These are phyloP conservation scores for Colletotrichum magnum DNA, from an alignment of 2,329 filamentous ascomycete species.

Conservation along the genomic window DNA sequence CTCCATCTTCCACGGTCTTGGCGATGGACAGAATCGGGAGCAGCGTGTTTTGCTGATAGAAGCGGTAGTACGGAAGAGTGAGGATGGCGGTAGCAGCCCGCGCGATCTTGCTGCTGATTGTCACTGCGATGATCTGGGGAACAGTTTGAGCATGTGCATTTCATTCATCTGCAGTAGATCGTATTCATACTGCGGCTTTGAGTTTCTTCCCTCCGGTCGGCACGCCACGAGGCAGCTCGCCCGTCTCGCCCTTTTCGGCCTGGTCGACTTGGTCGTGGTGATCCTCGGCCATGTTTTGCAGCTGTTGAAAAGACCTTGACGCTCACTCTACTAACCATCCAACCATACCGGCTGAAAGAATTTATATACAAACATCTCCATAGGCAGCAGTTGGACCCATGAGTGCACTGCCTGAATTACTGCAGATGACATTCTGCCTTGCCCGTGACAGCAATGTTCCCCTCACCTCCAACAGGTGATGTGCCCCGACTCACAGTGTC, in stretches of 20 bases:
- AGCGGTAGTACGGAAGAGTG: constrained; percentile 46
- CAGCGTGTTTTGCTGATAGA: constrained; percentile 46
- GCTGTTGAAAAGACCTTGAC: background rate
- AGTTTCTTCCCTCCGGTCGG: constrained; percentile 30
- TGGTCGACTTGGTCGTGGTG: constrained; percentile 8
- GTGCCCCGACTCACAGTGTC: constrained; percentile 26
- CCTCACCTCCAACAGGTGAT: constrained; percentile 29
- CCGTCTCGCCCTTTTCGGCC: constrained; percentile 21
- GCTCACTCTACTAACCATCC: background rate
- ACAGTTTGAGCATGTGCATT: too few relatives aligned
- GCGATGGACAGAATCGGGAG: constrained; percentile 43
- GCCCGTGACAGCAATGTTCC: constrained; percentile 31
- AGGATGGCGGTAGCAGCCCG: constrained; percentile 38
- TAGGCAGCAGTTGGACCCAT: constrained; percentile 9
- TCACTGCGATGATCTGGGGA: constrained; percentile 30
- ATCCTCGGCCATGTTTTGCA: constrained; percentile 18
- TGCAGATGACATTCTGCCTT: constrained; percentile 32
- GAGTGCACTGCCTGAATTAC: constrained; percentile 1
- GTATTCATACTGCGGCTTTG: constrained; percentile 25
- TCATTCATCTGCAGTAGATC: background rate
- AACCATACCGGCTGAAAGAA: background rate
- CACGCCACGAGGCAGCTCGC: constrained; percentile 19
- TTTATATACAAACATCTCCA: constrained; percentile 24
- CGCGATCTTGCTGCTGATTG: constrained; percentile 32
- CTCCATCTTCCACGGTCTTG: constrained; percentile 32